phyloP scores from a whole-genome alignment of 441 rosid species.

The Adansonia gregorii region DNA sequence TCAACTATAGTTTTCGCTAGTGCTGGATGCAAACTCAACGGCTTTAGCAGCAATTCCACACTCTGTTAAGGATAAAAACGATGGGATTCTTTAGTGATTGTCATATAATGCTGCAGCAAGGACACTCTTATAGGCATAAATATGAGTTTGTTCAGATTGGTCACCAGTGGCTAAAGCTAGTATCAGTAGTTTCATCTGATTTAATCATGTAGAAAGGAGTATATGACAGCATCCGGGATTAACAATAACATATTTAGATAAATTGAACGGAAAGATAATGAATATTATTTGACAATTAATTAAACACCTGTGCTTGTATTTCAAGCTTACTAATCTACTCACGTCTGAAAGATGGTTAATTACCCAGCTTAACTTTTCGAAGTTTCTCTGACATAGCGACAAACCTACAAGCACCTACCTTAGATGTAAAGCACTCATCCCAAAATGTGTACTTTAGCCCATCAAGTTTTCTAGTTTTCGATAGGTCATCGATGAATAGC shows the following conservation, averaged over 20 bases:
- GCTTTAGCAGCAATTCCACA: conserved; percentile 61
- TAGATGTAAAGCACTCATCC: conserved; percentile 79
- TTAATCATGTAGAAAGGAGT: background rate
- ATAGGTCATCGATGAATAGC: conserved; percentile 70
- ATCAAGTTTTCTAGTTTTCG: conserved; percentile 62
- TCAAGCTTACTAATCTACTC: conserved; percentile 7
- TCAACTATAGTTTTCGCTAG: conserved; percentile 64
- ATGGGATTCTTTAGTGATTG: conserved; percentile 21
- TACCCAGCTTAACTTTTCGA: background rate
- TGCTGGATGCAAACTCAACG: conserved; percentile 59
- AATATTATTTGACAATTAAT: background rate
- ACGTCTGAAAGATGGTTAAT: conserved; percentile 3
- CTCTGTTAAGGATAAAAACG: conserved; percentile 46
- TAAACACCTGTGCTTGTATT: background rate
- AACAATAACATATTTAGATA: background rate
- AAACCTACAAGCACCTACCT: conserved; percentile 48
- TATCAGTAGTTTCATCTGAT: conserved; percentile 20
- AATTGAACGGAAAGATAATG: background rate
- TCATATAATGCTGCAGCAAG: background rate
- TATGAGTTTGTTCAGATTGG: background rate
- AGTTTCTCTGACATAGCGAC: conserved; percentile 6
- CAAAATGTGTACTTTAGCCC: conserved; percentile 73
- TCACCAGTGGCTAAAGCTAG: conserved; percentile 11
- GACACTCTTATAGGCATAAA: background rate
- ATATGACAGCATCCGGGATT: background rate